Base-by-base conservation (phyloP, 805 yeast genomes). In the fission yeast (Schizosaccharomyces pombe) region DNA sequence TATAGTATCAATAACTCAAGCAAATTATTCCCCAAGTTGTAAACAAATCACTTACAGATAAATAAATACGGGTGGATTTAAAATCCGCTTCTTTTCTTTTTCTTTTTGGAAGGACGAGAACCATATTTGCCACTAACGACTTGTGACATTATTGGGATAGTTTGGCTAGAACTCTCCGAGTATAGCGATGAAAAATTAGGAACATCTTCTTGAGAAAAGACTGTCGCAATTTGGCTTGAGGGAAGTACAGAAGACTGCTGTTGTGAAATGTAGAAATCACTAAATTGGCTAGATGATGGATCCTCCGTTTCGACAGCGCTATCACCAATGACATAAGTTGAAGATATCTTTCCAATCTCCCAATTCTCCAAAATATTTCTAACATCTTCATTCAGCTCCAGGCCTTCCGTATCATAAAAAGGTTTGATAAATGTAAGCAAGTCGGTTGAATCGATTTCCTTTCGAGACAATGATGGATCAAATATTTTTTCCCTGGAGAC, bases 41-140 rank as follows among this genome's bases (percentile, higher is more conserved):
- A n/a, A n/a, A n/a, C n/a, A n/a, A n/a, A n/a, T n/a, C n/a, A n/a
- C n/a, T 32, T 37, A 16, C 8, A 37, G 4, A 14, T n/a, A 14
- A 37, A 11, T 4, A 4, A 37, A n/a, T 4, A 2, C 29, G 14
- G 14, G 37, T 14, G 37, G 12, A 32, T 22, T 19, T 43, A 43
- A 26, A 43, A 43, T 8, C 49, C 49, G 4, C 30, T 22, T 9
- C 49, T 19, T 9, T 19, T 26, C 49, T 43, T 43, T 29, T 43
- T 43, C 30, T 43, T 43, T 26, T 43, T 43, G 19, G 8, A 9
- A 14, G 30, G 49, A 14, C 49, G 19, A 5, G 30, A 28, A 6
- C 49, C 49, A 43, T 8, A 43, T 24, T 43, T 43, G 4, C 49
- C 49, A 16, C 30, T 43, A 6, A 43, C 49, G 49, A 43, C 49